A percentile compares a stretch with the other conserved stretches of the same genome.
Evolutionary conservation across 2,329 filamentous ascomycete genomes (phyloP).

Genomic region (Colletotrichum acutatum): DNA sequence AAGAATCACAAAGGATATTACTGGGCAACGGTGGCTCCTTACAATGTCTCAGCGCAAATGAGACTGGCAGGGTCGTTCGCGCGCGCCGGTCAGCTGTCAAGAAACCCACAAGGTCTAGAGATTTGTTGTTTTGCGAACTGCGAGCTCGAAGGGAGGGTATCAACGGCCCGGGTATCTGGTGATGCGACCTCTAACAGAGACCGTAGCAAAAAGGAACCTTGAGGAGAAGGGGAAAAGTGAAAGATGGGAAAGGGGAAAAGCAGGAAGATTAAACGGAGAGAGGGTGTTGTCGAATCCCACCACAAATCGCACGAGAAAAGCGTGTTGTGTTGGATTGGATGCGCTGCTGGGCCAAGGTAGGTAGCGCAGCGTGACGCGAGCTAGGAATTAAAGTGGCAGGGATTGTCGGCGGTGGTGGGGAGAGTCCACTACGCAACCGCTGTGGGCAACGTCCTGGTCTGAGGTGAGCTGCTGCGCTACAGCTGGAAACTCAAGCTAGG

Average conservation of each 20-base stretch:
- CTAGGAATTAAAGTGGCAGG: slow-evolving; percentile 29
- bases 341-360: slow-evolving; percentile 8
- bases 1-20: neutral
- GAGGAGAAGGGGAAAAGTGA: neutral
- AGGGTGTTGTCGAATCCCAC: slow-evolving; percentile 29
- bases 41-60: slow-evolving; percentile 34
- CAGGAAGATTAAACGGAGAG: slow-evolving; percentile 3
- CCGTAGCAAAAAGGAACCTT: neutral
- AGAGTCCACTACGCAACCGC: slow-evolving; percentile 22
- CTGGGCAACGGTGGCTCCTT: slow-evolving; percentile 23
- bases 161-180: slow-evolving; percentile 17
- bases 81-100: slow-evolving; percentile 17
- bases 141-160: slow-evolving; percentile 11
- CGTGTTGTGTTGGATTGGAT: slow-evolving; percentile 29
- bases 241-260: neutral
- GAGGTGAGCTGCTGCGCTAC: neutral
- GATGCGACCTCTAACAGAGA: neutral
- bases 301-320: slow-evolving; percentile 29
- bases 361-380: slow-evolving; percentile 29
- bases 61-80: slow-evolving; percentile 13
- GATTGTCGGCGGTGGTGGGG: slow-evolving; percentile 16
- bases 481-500: neutral
- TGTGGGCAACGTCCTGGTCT: slow-evolving; percentile 1
- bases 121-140: slow-evolving; percentile 5
- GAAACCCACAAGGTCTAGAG: neutral